Evolutionary conservation across 2,329 filamentous ascomycete species (phyloP).

Genomic region (Keithomyces neogunnii): DNA sequence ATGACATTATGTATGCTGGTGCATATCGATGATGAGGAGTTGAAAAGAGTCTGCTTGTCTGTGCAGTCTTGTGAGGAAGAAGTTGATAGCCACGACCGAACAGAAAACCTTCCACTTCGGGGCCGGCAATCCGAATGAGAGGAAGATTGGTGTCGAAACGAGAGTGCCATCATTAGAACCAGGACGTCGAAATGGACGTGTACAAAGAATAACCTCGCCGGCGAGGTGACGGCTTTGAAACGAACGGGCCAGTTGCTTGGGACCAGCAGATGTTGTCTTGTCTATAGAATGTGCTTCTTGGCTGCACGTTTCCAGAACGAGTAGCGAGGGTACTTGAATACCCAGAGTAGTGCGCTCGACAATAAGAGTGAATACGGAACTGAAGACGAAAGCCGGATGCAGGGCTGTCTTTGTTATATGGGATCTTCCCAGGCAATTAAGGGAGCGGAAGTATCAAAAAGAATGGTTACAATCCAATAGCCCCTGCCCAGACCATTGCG

Average conservation of each 20-base stretch:
- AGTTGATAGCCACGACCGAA: background rate
- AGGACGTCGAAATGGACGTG: background rate
- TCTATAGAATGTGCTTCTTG: too few species aligned
- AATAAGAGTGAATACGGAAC: too few species aligned
- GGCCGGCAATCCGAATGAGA: background rate
- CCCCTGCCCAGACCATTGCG: background rate
- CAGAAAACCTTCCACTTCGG: background rate
- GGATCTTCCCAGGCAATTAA: background rate
- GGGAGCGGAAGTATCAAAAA: background rate
- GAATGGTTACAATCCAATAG: background rate
- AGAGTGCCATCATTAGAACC: background rate
- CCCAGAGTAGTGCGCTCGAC: too few species aligned
- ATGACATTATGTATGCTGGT: slow-evolving; percentile 52
- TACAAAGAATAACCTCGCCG: background rate
- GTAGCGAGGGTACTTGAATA: too few species aligned
- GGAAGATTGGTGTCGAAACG: background rate
- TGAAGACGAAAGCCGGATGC: too few species aligned
- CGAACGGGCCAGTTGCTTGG: too few species aligned
- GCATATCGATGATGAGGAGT: slow-evolving; percentile 34
- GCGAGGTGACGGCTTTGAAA: background rate
- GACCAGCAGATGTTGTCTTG: too few species aligned
- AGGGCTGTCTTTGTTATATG: too few species aligned
- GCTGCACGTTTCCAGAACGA: too few species aligned
- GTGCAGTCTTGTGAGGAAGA: slow-evolving; percentile 1
- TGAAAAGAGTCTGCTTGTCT: slow-evolving; percentile 9